Conservation (phyloP, 2,329 filamentous ascomycete species). For the Verticillium dahliae region DNA sequence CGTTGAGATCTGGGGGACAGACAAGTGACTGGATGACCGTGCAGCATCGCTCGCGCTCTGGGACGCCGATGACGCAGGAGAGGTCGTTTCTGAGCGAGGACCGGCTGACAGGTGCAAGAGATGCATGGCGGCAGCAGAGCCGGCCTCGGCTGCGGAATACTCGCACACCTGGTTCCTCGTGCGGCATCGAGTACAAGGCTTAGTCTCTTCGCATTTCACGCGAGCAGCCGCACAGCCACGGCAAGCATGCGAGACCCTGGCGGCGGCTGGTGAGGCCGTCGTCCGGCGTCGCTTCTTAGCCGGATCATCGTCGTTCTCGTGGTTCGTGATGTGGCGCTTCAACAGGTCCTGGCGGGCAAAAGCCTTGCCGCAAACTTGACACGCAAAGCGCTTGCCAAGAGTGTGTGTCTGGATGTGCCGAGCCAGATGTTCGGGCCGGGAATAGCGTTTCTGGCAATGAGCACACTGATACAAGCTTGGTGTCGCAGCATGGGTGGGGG, state of each 20-base stretch:
- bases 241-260: conserved; percentile 47
- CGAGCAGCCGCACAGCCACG: conserved; percentile 43
- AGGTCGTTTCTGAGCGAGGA: conserved; percentile 16
- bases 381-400: conserved; percentile 41
- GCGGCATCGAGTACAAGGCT: conserved; percentile 46
- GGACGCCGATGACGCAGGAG: background rate
- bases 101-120: conserved; percentile 34
- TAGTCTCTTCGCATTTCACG: conserved; percentile 49
- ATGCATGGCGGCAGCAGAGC: conserved; percentile 34
- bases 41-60: background rate
- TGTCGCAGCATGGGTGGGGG: conserved; percentile 9
- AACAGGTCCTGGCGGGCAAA: conserved; percentile 48
- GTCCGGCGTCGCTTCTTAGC: conserved; percentile 40
- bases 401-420: conserved; percentile 45
- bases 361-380: conserved; percentile 44
- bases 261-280: conserved; percentile 34
- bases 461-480: conserved; percentile 39
- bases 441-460: conserved; percentile 44
- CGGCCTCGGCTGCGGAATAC: conserved; percentile 26
- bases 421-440: conserved; percentile 47
- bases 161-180: conserved; percentile 40
- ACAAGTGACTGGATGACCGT: background rate
- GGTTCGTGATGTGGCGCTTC: conserved; percentile 45
- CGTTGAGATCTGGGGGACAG: background rate
- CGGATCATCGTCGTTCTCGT: conserved; percentile 37